Percentiles rank a stretch among this genome's conserved stretches.
These are phyloP conservation scores for Phytophthora crassamura DNA, from an alignment of 352 stramenopile species.

Conservation along the genomic window DNA sequence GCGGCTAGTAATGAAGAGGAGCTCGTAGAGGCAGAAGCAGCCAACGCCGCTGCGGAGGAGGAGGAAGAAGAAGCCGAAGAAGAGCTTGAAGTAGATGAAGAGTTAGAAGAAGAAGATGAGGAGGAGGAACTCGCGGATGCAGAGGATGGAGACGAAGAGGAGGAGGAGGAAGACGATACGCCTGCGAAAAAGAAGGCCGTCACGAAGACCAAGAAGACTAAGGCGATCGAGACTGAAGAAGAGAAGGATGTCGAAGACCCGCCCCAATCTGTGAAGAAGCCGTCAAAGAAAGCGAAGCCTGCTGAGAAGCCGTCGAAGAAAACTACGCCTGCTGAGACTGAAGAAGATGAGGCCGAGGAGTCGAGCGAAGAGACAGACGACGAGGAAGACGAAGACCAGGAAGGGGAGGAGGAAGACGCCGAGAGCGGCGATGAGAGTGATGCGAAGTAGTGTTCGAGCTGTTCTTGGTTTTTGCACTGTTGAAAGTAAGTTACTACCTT, in stretches of 20 bases:
- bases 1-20: conserved; percentile 28
- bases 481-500: conserved; percentile 23
- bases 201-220: conserved; percentile 6
- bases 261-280: conserved; percentile 3
- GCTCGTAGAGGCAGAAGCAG: conserved; percentile 24
- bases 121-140: conserved; percentile 22
- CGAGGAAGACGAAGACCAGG: not conserved
- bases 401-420: conserved; percentile 22
- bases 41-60: conserved; percentile 28
- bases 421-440: conserved; percentile 17
- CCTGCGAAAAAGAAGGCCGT: conserved; percentile 4
- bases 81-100: conserved; percentile 22
- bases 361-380: conserved; percentile 20
- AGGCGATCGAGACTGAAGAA: conserved; percentile 17
- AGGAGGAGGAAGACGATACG: conserved; percentile 22
- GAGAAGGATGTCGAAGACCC: conserved; percentile 11
- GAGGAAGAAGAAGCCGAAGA: conserved; percentile 34
- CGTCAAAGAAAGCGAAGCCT: conserved; percentile 9
- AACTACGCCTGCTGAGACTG: conserved; percentile 5
- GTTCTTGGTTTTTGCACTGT: conserved; percentile 16
- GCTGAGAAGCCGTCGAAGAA: conserved; percentile 5
- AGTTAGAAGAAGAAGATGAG: conserved; percentile 22
- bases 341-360: not conserved
- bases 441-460: not conserved
- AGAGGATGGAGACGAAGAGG: conserved; percentile 16